A percentile compares a stretch with the other conserved stretches of the same genome.
Evolutionary conservation across 495 filamentous ascomycete genomes (phyloP).

Genomic region (Penicillium odoratum): DNA sequence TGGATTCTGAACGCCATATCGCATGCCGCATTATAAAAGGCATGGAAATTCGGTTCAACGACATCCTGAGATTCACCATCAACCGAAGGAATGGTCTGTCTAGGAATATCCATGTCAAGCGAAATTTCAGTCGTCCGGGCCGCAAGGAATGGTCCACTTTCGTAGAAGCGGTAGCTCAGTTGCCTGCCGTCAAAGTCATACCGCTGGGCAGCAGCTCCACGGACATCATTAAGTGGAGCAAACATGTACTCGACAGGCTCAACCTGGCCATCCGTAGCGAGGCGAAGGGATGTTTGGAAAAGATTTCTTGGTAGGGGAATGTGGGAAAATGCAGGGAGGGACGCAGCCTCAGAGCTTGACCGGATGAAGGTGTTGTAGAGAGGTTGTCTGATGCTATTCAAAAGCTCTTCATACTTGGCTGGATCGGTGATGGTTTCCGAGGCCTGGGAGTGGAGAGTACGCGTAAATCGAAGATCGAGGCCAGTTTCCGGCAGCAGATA

Average conservation of each 20-base stretch:
- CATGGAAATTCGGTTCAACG: conserved; percentile 32
- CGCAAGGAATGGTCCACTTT: conserved; percentile 37
- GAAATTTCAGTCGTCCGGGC: conserved; percentile 29
- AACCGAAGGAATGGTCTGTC: not conserved
- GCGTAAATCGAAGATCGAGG: conserved; percentile 44
- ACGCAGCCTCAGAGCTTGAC: not conserved
- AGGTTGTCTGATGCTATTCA: conserved; percentile 21
- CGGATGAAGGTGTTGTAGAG: conserved; percentile 20
- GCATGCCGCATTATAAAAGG: conserved; percentile 40
- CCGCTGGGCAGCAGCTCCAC: conserved; percentile 25
- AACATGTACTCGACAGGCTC: conserved; percentile 36
- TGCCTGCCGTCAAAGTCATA: conserved; percentile 33
- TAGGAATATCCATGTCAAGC: conserved; percentile 29
- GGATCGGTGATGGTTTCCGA: conserved; percentile 11
- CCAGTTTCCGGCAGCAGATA: conserved; percentile 45
- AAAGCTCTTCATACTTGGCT: conserved; percentile 7
- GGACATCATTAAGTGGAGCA: conserved; percentile 30
- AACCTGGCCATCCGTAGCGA: conserved; percentile 4
- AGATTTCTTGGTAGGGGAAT: conserved; percentile 30
- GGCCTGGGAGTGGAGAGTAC: conserved; percentile 32
- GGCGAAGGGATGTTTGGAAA: conserved; percentile 9
- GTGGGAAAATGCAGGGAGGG: conserved; percentile 34
- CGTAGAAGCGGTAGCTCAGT: conserved; percentile 33
- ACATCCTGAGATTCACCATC: conserved; percentile 8
- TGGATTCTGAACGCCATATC: conserved; percentile 39